Conservation (phyloP, 2,329 filamentous ascomycete species). For the Fusarium torulosum region DNA sequence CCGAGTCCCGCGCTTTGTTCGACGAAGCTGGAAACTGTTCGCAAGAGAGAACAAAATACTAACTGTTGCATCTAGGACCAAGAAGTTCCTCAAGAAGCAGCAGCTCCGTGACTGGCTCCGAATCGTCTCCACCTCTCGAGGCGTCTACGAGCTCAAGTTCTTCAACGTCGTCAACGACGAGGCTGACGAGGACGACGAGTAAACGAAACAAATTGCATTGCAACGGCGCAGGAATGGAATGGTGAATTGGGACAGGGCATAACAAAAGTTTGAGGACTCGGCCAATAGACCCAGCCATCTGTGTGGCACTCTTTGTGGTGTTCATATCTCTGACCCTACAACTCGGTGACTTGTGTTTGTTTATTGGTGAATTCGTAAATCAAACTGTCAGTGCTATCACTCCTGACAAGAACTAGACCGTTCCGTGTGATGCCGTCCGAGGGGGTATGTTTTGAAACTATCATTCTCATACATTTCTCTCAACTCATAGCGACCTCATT, state of each 20-base stretch:
- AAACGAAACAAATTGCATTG: conserved; percentile 62
- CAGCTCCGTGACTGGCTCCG: conserved; percentile 99
- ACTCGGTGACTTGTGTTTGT: neutral
- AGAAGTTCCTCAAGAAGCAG: conserved; percentile 99
- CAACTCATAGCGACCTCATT: conserved; percentile 73
- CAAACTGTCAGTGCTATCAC: neutral
- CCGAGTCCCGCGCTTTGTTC: neutral
- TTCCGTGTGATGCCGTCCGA: neutral
- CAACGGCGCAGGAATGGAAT: conserved; percentile 50
- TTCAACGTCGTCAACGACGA: conserved; percentile 99
- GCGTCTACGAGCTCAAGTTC: conserved; percentile 99
- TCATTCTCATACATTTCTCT: conserved; percentile 1
- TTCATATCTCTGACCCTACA: conserved; percentile 22
- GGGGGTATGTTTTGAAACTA: conserved; percentile 11
- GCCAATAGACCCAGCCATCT: conserved; percentile 51
- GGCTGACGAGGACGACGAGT: conserved; percentile 98
- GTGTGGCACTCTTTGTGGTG: conserved; percentile 50
- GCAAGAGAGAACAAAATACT: conserved; percentile 1
- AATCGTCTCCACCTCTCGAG: conserved; percentile 97
- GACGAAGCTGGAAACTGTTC: neutral
- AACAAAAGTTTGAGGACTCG: conserved; percentile 47
- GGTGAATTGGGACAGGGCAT: conserved; percentile 49
- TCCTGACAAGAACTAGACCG: neutral
- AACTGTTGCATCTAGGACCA: conserved; percentile 75
- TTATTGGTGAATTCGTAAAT: neutral